These are phyloP conservation scores for Corymbia citriodora DNA, from an alignment of 441 rosid genomes.

Conservation along the genomic window DNA sequence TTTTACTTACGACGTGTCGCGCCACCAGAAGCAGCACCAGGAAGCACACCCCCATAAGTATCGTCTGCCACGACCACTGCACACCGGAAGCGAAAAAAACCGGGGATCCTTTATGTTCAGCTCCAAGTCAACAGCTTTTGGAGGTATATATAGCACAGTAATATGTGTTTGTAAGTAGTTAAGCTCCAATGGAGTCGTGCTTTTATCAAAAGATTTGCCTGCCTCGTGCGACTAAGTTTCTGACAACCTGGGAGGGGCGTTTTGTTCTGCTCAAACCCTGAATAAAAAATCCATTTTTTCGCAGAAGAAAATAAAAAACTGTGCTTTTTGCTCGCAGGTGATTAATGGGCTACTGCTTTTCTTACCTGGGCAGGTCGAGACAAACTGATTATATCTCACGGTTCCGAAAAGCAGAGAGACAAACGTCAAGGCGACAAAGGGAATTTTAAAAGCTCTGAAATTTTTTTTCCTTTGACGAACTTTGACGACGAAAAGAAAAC, in stretches of 20 bases:
- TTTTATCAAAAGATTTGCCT: not conserved
- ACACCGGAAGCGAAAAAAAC: not conserved
- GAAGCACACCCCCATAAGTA: slow-evolving; percentile 76
- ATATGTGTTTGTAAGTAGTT: not conserved
- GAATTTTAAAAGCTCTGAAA: not conserved
- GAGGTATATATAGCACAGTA: not conserved
- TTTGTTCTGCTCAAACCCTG: not conserved
- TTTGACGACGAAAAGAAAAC: not conserved
- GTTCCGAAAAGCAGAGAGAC: not conserved
- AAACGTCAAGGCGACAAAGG: not conserved
- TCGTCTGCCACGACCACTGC: slow-evolving; percentile 97
- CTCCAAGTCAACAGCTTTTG: not conserved
- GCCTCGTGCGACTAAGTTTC: not conserved
- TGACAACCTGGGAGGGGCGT: not conserved
- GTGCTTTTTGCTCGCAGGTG: not conserved
- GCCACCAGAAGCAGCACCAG: slow-evolving; percentile 57
- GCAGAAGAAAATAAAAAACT: not conserved
- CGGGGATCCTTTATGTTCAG: not conserved
- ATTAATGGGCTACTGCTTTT: not conserved
- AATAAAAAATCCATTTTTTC: not conserved
- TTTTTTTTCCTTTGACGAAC: not conserved
- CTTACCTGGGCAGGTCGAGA: not conserved
- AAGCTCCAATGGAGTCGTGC: not conserved
- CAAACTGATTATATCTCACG: not conserved
- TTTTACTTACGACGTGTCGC: slow-evolving; percentile 64